Evolutionary conservation across 2,329 filamentous ascomycete species (phyloP).

Genomic region (Venturia carpophila): DNA sequence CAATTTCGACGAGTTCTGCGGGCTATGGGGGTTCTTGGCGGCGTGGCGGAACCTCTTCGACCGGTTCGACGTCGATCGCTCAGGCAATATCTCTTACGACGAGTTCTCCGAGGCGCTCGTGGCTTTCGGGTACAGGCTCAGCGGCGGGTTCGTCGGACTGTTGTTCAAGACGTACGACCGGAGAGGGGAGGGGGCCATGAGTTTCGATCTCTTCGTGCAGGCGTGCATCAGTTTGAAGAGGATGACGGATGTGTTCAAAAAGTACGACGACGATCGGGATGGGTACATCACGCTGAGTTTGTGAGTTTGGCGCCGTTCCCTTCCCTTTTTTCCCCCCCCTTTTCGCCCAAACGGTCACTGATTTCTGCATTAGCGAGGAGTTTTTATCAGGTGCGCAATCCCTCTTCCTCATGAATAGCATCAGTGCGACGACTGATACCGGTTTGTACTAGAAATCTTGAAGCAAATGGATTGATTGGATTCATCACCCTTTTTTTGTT

Average conservation of each 20-base stretch:
- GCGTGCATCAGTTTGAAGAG: slow-evolving; percentile 93
- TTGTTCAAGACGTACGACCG: slow-evolving; percentile 81
- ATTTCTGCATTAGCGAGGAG: slow-evolving; percentile 36
- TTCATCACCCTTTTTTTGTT: not conserved
- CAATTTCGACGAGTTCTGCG: slow-evolving; percentile 92
- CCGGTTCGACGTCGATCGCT: slow-evolving; percentile 82
- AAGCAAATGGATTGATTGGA: slow-evolving; percentile 13
- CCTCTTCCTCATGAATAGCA: slow-evolving; percentile 48
- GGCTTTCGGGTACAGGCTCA: slow-evolving; percentile 86
- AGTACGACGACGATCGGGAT: slow-evolving; percentile 94
- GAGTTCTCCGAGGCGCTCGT: slow-evolving; percentile 89
- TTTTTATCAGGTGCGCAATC: slow-evolving; percentile 49
- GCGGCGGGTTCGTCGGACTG: slow-evolving; percentile 71
- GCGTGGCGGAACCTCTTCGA: slow-evolving; percentile 94
- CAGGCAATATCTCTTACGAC: slow-evolving; percentile 73
- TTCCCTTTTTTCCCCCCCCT: not conserved
- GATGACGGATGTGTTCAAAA: slow-evolving; percentile 99
- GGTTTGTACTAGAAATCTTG: slow-evolving; percentile 29
- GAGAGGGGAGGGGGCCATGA: slow-evolving; percentile 39
- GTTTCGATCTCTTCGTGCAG: slow-evolving; percentile 93
- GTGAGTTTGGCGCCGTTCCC: slow-evolving; percentile 34
- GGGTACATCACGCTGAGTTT: slow-evolving; percentile 62
- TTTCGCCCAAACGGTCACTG: no score
- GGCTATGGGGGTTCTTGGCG: slow-evolving; percentile 89
- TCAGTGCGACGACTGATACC: slow-evolving; percentile 43